Base-by-base conservation (phyloP, 2,329 filamentous ascomycete genomes). In the Aspergillus phoenicis region DNA sequence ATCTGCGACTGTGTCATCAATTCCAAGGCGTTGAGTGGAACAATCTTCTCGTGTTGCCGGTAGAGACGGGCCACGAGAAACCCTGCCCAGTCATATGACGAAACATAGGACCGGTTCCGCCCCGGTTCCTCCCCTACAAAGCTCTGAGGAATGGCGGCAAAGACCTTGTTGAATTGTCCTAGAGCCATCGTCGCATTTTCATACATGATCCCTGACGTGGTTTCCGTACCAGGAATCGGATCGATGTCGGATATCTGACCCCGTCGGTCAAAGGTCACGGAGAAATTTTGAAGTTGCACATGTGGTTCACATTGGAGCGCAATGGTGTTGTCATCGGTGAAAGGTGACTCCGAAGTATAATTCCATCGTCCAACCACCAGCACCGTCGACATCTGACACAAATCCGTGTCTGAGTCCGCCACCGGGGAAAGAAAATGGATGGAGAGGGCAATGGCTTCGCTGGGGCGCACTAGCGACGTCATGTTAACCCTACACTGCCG, bases 141-240 rank as follows among this genome's bases (percentile, higher is more conserved):
- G 45, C 65, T 73, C 53, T 73, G 72, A 1, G 73, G 72, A 11
- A 75, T 75, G 2, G 72, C 67, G 5, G 72, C 72, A 63, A 75
- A 75, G 2, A 73, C 70, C 58, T 73, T 75, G 64, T 75, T 75
- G 62, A 75, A 75, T 47, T 75, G 72, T 1, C 72, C 73, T 28
- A 75, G 59, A 38, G 71, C 74, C 54, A 72, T 57, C 4, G 72
- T 75, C 5, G 72, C 73, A 55, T 75, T 75, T 11, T 72, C 65
- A 43, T 70, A 71, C 71, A 75, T 73, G 8, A 61, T 30, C 2
- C 72, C 73, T 1, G 63, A 57, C 1, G 60, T 65, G 41, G 73
- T 69, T 0, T 56, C 55, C 4, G 65, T 73, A 2, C 68, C 47
- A 1, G 62, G 26, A 24, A 73, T 11, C 5, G 62, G 60, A 2